phyloP scores from a whole-genome alignment of 2,329 filamentous ascomycete species.

The Pseudocercospora musae region DNA sequence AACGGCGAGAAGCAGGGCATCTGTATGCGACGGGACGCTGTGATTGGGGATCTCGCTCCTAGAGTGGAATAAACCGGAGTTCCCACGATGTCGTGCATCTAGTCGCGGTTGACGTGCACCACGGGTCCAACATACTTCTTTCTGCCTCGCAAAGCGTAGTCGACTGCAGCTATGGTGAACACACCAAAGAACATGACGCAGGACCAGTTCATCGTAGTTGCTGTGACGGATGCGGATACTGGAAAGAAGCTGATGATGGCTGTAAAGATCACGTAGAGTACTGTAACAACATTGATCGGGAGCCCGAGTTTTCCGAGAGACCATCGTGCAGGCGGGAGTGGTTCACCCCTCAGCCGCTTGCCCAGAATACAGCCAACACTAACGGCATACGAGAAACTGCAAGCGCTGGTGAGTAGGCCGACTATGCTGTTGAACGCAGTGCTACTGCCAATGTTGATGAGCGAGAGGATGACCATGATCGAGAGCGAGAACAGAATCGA shows the following conservation, averaged over 20 bases:
- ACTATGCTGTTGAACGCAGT: constrained; percentile 42
- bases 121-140: constrained; percentile 18
- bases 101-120: constrained; percentile 3
- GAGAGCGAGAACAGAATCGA: constrained; percentile 20
- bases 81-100: too few species aligned
- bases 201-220: constrained; percentile 22
- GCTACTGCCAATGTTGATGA: constrained; percentile 36
- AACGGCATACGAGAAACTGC: constrained; percentile 15
- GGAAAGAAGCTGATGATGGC: constrained; percentile 23
- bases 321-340: constrained; percentile 16
- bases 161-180: constrained; percentile 7
- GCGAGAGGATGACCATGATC: constrained; percentile 25
- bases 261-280: constrained; percentile 10
- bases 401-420: constrained; percentile 27
- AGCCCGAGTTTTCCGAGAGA: constrained; percentile 12
- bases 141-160: constrained; percentile 14
- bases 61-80: too few species aligned
- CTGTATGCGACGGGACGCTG: constrained; percentile 1
- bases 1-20: constrained; percentile 5
- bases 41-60: too few species aligned
- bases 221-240: constrained; percentile 10
- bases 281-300: constrained; percentile 14
- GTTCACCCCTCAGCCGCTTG: constrained; percentile 14
- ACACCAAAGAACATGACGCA: constrained; percentile 20
- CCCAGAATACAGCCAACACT: constrained; percentile 17